Conservation (phyloP, 169 alveolate genomes). For the Cryptosporidium sp. region DNA sequence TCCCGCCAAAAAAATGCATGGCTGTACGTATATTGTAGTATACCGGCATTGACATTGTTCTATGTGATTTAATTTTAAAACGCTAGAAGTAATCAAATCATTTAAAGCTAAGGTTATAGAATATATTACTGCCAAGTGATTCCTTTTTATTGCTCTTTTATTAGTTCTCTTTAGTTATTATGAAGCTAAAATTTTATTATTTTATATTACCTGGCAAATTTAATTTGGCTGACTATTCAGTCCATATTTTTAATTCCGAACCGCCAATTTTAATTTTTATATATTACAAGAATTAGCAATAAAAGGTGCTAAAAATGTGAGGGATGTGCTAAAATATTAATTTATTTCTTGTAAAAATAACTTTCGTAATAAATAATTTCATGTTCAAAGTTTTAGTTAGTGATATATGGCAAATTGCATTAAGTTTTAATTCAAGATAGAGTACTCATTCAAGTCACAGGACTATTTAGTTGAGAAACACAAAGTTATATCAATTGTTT, state of each 20-base stretch:
- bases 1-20: conserved; percentile 26
- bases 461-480: background rate
- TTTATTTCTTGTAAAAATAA: background rate
- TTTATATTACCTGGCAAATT: too few species aligned
- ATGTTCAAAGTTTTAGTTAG: background rate
- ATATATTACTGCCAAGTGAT: background rate
- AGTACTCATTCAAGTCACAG: background rate
- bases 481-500: background rate
- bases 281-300: too few species aligned
- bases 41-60: background rate
- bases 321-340: background rate
- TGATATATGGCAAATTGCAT: background rate
- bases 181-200: too few species aligned
- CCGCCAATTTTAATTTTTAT: background rate
- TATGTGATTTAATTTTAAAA: background rate
- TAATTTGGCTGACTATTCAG: background rate
- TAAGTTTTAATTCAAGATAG: background rate
- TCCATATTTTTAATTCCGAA: too few species aligned
- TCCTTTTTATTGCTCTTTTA: too few species aligned
- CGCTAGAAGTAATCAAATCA: background rate
- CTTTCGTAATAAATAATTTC: background rate
- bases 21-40: conserved; percentile 6
- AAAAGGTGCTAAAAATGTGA: background rate
- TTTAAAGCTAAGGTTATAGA: background rate
- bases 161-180: background rate